These are phyloP conservation scores for Nicotiana otophora DNA, from an alignment of 257 asterid genomes.

Conservation along the genomic window DNA sequence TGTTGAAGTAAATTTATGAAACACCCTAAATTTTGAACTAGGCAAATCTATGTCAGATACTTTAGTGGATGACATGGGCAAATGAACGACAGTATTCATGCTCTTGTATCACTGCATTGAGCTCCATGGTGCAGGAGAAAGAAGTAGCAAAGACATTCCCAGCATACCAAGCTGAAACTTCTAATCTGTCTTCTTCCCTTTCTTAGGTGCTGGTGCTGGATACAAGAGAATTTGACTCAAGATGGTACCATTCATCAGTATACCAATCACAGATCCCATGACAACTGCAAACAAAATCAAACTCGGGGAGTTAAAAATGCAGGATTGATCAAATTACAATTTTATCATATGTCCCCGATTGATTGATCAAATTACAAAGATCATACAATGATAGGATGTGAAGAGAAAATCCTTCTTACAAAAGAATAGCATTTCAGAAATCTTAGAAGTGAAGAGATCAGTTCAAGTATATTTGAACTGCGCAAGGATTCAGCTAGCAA, in stretches of 20 bases:
- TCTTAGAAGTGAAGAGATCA: not conserved
- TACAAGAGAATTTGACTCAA: conserved; percentile 68
- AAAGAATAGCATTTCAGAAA: not conserved
- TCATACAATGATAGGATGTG: not conserved
- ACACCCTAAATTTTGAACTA: not conserved
- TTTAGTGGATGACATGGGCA: not conserved
- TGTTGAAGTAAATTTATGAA: not conserved
- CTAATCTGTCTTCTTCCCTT: conserved; percentile 70
- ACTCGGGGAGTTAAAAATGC: not conserved
- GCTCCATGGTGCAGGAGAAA: not conserved
- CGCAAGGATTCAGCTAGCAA: not conserved
- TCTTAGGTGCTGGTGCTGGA: conserved; percentile 50
- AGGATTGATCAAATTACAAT: not conserved
- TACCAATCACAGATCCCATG: conserved; percentile 70
- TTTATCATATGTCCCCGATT: not conserved
- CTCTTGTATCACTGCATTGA: not conserved
- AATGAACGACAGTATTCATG: not conserved
- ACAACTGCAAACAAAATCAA: conserved; percentile 47
- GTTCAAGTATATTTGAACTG: not conserved
- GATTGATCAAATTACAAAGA: not conserved
- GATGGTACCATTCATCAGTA: conserved; percentile 75
- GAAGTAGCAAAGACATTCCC: not conserved
- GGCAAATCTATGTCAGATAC: not conserved
- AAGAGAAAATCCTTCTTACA: not conserved
- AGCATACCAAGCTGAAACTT: not conserved